Evolutionary conservation across 306 rosid species (phyloP).

Genomic region (Quercus bicolor): DNA sequence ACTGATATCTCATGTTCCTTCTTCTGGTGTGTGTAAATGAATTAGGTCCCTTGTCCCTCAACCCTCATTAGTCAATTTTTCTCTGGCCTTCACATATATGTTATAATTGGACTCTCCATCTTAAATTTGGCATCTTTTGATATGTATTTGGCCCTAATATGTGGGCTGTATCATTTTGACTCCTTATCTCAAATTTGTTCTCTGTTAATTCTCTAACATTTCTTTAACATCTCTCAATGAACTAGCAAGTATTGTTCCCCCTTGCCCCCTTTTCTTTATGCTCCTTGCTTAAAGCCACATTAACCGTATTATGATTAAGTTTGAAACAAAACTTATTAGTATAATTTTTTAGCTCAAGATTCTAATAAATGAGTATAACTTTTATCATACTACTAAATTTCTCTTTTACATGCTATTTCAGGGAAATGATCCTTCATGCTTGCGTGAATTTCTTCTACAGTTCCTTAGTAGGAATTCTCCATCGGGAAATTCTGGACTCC

Average conservation of each 20-base stretch:
- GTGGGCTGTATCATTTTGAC: not conserved
- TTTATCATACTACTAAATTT: slow-evolving; percentile 6
- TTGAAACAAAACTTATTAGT: not conserved
- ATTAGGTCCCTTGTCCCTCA: not conserved
- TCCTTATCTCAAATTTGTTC: too few species aligned
- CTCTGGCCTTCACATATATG: not conserved
- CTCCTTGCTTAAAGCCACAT: not conserved
- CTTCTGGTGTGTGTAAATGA: not conserved
- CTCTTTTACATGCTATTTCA: slow-evolving; percentile 38
- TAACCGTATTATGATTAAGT: not conserved
- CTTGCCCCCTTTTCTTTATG: not conserved
- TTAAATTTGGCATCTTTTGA: not conserved
- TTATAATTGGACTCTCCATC: not conserved
- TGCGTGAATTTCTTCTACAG: slow-evolving; percentile 76
- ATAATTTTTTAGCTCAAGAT: not conserved
- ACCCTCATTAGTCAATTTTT: not conserved
- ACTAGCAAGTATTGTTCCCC: too few species aligned
- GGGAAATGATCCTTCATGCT: slow-evolving; percentile 95
- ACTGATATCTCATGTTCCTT: not conserved
- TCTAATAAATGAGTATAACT: slow-evolving; percentile 1
- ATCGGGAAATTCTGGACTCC: slow-evolving; percentile 74
- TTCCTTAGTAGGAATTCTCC: slow-evolving; percentile 58
- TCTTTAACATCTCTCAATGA: not conserved
- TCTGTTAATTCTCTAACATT: not conserved
- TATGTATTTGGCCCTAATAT: not conserved